Evolutionary conservation across 352 stramenopile genomes (phyloP), one percentile per base, ranked within the genome.

Genomic region (Globisporangium alternatum): DNA sequence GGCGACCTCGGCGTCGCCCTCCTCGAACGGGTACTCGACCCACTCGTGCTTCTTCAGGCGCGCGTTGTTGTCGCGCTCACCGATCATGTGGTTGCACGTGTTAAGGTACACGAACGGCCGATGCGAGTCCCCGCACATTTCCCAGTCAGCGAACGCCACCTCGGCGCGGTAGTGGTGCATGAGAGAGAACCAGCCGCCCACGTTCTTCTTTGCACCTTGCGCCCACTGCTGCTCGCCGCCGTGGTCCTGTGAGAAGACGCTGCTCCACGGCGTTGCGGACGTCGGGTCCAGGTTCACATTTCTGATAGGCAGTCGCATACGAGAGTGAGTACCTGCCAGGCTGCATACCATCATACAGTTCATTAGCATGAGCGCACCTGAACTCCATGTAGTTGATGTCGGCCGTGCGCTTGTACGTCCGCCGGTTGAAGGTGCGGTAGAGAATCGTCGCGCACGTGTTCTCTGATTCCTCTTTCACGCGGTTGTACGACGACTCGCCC

Each of bases 381-480:
- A 86, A 96, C 62, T 93, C 85, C 76, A 96, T 90, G 73, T 93
- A 93, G 71, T 96, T 93, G 70, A 96, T 96, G 69, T 96, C 87
- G 19, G 87, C 87, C 53, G 87, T 96, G 63, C 87, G 83, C 74
- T 94, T 92, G 76, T 93, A 93, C 9, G 83, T 92, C 43, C 79
- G 74, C 54, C 87, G 85, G 61, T 93, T 96, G 70, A 91, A 96
- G 21, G 85, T 91, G 67, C 87, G 83, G 65, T 94, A 94, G 45
- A 83, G 79, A 19, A 93, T 61, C 64, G 87, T 96, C 31, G 84
- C 87, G 48, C 93, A 60, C 39, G 68, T 73, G 71, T 96, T 96
- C 71, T 93, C 77, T n/a, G 78, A 66, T 54, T 83, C 70, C 51
- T 89, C 78, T 41, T 83, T 74, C 31, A 81, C 60, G 71, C 83